Evolutionary conservation across 495 filamentous ascomycete genomes (phyloP).

Genomic region (Lentithecium fluviatile): DNA sequence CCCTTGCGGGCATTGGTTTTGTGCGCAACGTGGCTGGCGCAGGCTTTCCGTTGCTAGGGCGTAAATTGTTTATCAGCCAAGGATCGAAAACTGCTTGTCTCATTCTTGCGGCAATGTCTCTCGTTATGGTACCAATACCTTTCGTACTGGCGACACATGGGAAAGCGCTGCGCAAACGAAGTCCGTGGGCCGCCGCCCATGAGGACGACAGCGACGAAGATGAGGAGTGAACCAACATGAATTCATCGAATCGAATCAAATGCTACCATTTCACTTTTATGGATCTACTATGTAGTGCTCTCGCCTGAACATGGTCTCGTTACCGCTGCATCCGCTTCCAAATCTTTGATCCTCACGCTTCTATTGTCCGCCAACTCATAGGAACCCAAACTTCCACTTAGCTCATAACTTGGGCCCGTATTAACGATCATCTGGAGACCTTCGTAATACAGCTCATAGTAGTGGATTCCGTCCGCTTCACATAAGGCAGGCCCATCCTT

Average conservation of each 20-base stretch:
- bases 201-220: neutral
- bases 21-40: slow-evolving; percentile 48
- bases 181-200: slow-evolving; percentile 11
- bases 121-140: slow-evolving; percentile 7
- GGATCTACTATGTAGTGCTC: too few relatives aligned
- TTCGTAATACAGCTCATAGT: neutral
- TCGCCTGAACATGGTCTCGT: too few relatives aligned
- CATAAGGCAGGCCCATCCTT: neutral
- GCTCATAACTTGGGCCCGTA: neutral
- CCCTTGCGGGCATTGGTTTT: slow-evolving; percentile 52
- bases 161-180: neutral
- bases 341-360: too few relatives aligned
- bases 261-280: too few relatives aligned
- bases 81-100: slow-evolving; percentile 61
- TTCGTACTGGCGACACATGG: slow-evolving; percentile 3
- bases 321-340: too few relatives aligned
- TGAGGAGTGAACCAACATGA: neutral
- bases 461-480: neutral
- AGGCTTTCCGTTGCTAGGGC: slow-evolving; percentile 43
- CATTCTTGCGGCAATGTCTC: slow-evolving; percentile 1
- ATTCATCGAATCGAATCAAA: too few relatives aligned
- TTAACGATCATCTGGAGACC: neutral
- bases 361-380: too few relatives aligned
- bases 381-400: neutral
- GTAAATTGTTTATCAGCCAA: slow-evolving; percentile 45